Percentiles rank a stretch among this genome's conserved stretches.
Conservation (phyloP, 2,329 filamentous ascomycete species). For the Paraconiothyrium sp. region DNA sequence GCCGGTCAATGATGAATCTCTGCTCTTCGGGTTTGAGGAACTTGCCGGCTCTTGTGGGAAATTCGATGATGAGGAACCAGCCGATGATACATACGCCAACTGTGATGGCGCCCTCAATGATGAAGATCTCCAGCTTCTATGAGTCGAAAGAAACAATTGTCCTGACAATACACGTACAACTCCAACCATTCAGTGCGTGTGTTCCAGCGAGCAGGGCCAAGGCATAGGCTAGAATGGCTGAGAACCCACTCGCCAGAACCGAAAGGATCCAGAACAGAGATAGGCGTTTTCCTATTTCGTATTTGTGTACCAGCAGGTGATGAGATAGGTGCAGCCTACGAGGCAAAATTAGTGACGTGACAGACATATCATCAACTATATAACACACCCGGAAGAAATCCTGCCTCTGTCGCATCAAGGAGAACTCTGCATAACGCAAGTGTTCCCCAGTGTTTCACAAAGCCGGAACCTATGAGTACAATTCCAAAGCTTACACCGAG, state of each 20-base stretch:
- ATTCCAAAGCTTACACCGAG: constrained; percentile 37
- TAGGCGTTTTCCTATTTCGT: constrained; percentile 33
- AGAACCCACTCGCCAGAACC: neutral
- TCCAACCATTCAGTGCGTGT: neutral
- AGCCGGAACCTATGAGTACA: constrained; percentile 40
- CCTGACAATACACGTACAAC: neutral
- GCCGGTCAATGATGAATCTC: constrained; percentile 28
- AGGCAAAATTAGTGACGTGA: constrained; percentile 24
- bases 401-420: neutral
- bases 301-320: constrained; percentile 41
- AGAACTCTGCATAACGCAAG: neutral
- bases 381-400: neutral
- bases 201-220: neutral
- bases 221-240: neutral
- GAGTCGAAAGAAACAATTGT: too few species aligned
- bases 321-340: constrained; percentile 40
- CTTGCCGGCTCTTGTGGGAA: constrained; percentile 20
- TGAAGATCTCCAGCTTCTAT: neutral
- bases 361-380: too few species aligned
- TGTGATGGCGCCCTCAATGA: neutral
- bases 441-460: constrained; percentile 33
- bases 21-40: constrained; percentile 33
- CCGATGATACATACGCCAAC: neutral
- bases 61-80: neutral
- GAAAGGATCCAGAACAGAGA: neutral